Conservation (phyloP, 1,139 yeast genomes). For the Schwanniomyces etchellsii region DNA sequence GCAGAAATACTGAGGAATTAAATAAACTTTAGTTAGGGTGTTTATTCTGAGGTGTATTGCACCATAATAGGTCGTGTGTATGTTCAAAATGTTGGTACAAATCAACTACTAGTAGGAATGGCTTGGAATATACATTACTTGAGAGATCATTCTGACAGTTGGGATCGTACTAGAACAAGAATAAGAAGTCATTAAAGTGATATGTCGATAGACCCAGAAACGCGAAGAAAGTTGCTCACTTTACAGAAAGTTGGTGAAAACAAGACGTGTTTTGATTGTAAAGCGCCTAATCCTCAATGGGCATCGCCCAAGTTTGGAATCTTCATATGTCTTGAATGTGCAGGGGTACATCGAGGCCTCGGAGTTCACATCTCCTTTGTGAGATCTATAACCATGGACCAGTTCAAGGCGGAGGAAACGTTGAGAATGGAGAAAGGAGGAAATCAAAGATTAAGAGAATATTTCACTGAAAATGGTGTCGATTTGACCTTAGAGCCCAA, state of each 20-base stretch:
- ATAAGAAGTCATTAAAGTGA: not conserved
- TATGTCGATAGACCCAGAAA: slow-evolving; percentile 85
- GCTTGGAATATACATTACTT: not conserved
- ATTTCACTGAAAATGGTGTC: slow-evolving; percentile 70
- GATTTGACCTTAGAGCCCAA: slow-evolving; percentile 61
- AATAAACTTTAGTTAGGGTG: slow-evolving; percentile 10
- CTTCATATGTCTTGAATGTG: slow-evolving; percentile 94
- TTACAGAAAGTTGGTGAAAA: slow-evolving; percentile 79
- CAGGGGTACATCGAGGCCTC: slow-evolving; percentile 91
- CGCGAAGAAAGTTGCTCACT: slow-evolving; percentile 72
- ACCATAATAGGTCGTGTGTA: no score
- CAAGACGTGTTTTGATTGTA: slow-evolving; percentile 90
- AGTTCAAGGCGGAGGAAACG: slow-evolving; percentile 88
- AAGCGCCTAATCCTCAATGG: slow-evolving; percentile 97
- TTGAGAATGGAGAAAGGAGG: slow-evolving; percentile 94
- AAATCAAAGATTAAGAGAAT: slow-evolving; percentile 66
- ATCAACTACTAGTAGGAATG: not conserved
- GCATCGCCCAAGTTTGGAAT: slow-evolving; percentile 97
- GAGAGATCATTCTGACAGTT: no score
- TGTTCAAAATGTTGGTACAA: no score
- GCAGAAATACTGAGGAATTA: slow-evolving; percentile 9
- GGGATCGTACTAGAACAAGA: no score
- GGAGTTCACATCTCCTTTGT: slow-evolving; percentile 98
- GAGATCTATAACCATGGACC: slow-evolving; percentile 95
- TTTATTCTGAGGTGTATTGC: no score